These are phyloP conservation scores for Scheffersomyces segobiensis DNA, from an alignment of 1,139 yeast genomes.

Conservation along the genomic window DNA sequence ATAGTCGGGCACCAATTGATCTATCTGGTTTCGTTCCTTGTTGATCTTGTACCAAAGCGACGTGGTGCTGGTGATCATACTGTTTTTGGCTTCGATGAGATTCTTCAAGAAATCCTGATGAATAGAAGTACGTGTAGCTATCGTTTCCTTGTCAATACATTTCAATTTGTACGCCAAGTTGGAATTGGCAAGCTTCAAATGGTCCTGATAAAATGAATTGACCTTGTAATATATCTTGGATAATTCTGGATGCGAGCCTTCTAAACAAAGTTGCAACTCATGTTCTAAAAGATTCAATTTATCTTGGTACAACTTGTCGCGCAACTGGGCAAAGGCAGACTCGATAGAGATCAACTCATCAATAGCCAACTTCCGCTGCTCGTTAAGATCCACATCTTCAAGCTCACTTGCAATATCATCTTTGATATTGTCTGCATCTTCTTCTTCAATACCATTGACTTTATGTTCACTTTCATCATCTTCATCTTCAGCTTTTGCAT, in stretches of 20 bases:
- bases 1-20: constrained; percentile 57
- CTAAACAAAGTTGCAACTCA: constrained; percentile 82
- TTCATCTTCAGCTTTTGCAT: constrained; percentile 12
- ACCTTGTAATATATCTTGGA: constrained; percentile 68
- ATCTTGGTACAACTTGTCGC: constrained; percentile 76
- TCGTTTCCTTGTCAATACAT: constrained; percentile 78
- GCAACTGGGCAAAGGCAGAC: constrained; percentile 76
- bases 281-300: constrained; percentile 74
- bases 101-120: constrained; percentile 83
- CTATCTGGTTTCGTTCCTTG: constrained; percentile 84
- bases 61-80: constrained; percentile 72
- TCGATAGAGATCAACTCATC: constrained; percentile 76
- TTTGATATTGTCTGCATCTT: constrained; percentile 24
- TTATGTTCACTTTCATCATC: constrained; percentile 18
- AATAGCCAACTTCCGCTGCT: constrained; percentile 62
- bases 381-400: constrained; percentile 46
- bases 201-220: constrained; percentile 68
- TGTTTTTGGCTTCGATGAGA: constrained; percentile 65
- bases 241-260: constrained; percentile 88
- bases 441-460: constrained; percentile 21
- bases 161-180: constrained; percentile 70
- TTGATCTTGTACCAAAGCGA: constrained; percentile 91
- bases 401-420: constrained; percentile 16
- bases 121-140: constrained; percentile 74
- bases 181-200: constrained; percentile 65